Base-by-base conservation (phyloP, 805 yeast genomes). In the Wickerhamomyces chambardii region DNA sequence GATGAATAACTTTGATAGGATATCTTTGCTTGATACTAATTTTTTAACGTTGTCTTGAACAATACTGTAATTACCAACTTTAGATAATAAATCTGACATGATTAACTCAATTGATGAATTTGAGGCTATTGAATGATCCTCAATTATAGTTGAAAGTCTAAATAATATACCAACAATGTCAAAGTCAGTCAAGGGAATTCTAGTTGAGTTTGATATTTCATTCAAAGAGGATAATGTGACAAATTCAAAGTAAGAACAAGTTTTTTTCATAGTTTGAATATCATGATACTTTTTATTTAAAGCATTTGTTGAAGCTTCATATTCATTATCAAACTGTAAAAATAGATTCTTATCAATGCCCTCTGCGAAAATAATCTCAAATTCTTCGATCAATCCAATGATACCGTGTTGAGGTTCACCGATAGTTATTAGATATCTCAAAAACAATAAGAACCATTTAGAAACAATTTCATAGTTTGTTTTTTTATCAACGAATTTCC, bases 331-430 rank as follows among this genome's bases (percentile, higher is more conserved):
- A 31, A 50, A 53, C 15, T 46, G 36, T 15, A 55, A 42, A 24
- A 49, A 57, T 2, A 28, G 14, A 3, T 35, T 33, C 7, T 31
- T 16, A 9, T 39, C 16, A 10, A 21, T 21, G 10, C 24, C 10
- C 6, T 9, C 7, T 8, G 17, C 12, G n/a, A 15, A 18, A 30
- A 40, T 46, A 4, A 50, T 4, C 15, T 46, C 48, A 33, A 36
- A 17, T 3, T 36, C 41, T 5, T 33, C 17, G 5, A 46, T 17
- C 4, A 46, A 27, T 16, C 41, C 36, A 8, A 25, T 15, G 7
- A 51, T 32, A 3, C 40, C 34, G 6, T 18, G 28, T 4, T 33
- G 5, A 4, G 78, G 67, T 50, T 84, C 95, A 9, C 94, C 94
- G 16, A 71, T 50, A 5, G 78, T 53, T 4, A 61, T 51, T 42